A percentile compares a stretch with the other conserved stretches of the same genome.
Conservation (phyloP, 495 filamentous ascomycete genomes). For the Aspergillus sclerotioniger region DNA sequence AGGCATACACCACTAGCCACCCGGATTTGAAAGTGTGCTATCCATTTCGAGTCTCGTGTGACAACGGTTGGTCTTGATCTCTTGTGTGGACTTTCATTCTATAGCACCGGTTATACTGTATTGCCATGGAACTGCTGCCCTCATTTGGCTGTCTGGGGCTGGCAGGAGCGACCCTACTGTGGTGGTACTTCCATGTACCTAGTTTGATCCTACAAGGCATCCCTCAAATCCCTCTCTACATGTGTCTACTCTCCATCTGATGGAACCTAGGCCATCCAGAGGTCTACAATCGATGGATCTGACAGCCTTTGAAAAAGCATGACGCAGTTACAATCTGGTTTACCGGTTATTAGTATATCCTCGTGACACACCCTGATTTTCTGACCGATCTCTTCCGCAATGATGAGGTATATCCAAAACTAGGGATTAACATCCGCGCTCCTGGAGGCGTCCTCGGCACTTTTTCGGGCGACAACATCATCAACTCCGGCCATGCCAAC, state of each 20-base stretch:
- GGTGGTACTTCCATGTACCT: conserved; percentile 7
- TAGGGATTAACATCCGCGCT: not conserved
- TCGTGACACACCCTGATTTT: conserved; percentile 2
- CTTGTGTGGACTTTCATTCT: too few species aligned
- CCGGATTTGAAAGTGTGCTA: too few species aligned
- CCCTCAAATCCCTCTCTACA: conserved; percentile 5
- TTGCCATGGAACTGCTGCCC: conserved; percentile 3
- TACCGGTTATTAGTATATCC: not conserved
- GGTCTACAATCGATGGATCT: not conserved
- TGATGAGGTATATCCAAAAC: not conserved
- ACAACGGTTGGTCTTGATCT: too few species aligned
- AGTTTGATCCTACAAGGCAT: conserved; percentile 6
- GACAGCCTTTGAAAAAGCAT: conserved; percentile 1
- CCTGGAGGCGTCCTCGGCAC: not conserved
- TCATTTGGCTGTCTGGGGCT: not conserved
- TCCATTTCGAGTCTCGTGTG: too few species aligned
- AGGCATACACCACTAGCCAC: too few species aligned
- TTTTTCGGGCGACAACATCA: conserved; percentile 25
- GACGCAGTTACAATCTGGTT: not conserved
- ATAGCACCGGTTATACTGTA: too few species aligned
- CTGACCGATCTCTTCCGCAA: conserved; percentile 7
- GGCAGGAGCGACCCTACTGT: not conserved
- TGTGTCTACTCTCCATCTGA: not conserved
- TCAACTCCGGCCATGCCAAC: conserved; percentile 16
- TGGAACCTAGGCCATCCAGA: not conserved